These are phyloP conservation scores for Syncephalastrum contaminatum DNA, from an alignment of 371 early-diverging fungal species.

Conservation along the genomic window DNA sequence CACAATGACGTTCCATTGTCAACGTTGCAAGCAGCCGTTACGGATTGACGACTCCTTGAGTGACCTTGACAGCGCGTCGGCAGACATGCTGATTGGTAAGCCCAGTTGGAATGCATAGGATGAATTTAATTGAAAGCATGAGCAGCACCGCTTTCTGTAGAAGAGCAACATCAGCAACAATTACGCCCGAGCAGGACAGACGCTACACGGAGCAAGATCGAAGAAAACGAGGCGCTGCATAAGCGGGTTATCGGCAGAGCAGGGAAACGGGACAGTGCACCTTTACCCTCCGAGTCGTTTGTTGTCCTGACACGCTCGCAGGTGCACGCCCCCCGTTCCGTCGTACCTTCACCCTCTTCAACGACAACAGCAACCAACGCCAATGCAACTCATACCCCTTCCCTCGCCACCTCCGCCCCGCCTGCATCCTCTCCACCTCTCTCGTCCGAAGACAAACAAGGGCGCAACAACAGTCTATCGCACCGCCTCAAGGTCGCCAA, in stretches of 20 bases:
- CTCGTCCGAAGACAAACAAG: constrained; percentile 3
- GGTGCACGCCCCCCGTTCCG: constrained; percentile 11
- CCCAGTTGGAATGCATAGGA: background rate
- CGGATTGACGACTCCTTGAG: constrained; percentile 58
- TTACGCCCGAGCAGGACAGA: constrained; percentile 10
- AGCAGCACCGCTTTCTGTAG: constrained; percentile 29
- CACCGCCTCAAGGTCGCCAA: constrained; percentile 65
- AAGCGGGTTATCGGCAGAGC: constrained; percentile 2
- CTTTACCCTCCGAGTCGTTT: constrained; percentile 56
- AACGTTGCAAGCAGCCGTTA: constrained; percentile 59
- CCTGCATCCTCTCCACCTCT: background rate
- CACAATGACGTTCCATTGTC: constrained; percentile 33
- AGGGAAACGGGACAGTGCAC: constrained; percentile 21
- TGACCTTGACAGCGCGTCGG: constrained; percentile 52
- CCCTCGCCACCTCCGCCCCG: background rate
- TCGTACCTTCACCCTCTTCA: constrained; percentile 4
- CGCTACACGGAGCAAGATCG: constrained; percentile 12
- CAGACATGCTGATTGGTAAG: constrained; percentile 30
- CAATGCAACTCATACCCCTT: background rate
- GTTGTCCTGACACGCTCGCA: constrained; percentile 50
- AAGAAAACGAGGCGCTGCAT: constrained; percentile 9
- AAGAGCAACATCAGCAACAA: constrained; percentile 25
- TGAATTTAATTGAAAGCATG: background rate
- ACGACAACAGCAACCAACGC: constrained; percentile 4
- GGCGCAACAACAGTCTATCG: constrained; percentile 46